Evolutionary conservation across 176 grass and related monocot genomes (phyloP), one percentile per base, ranked within the genome.

Genomic region (Triticum timopheevii): DNA sequence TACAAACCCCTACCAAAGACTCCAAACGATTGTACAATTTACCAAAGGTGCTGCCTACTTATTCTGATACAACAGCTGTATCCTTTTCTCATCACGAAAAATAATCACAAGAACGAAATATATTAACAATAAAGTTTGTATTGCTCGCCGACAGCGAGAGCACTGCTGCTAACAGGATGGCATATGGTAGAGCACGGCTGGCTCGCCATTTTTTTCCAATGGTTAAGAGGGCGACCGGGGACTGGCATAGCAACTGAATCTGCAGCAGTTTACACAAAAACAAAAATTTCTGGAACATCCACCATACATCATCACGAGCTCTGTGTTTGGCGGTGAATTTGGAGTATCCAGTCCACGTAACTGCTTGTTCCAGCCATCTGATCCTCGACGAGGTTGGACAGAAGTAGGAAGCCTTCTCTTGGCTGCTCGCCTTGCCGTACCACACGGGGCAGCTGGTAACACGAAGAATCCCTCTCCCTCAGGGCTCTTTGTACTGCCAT

Each of bases 401-500:
- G 89, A 92, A 59, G 73, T 83, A 99, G 86, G 76, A 92, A 90
- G 67, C 89, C 87, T 83, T 99, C 94, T 79, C 97, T 97, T 69
- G 97, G 97, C 54, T 96, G 96, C 84, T 99, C 97, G 16, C 94
- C 94, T 71, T 99, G 92, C 52, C 92, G 92, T 83, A 99, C 88
- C 27, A 97, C 88, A 3, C 90, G 92, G n/a, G 91, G 81, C 38
- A 93, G 87, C 75, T 94, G 94, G 64, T 92, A 88, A 65, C 80
- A 91, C 2, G 94, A 97, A 71, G 76, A 69, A 85, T 99, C 80
- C 85, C 90, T 89, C 42, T 94, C 89, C 80, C 94, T 90, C 30
- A 92, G 77, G 69, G 30, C 40, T 69, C 83, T 92, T 86, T 90
- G 28, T 82, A 90, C 79, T 84, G 65, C 90, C 65, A 83, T 77